phyloP scores from a whole-genome alignment of 257 asterid genomes.

The Petunia secreta region DNA sequence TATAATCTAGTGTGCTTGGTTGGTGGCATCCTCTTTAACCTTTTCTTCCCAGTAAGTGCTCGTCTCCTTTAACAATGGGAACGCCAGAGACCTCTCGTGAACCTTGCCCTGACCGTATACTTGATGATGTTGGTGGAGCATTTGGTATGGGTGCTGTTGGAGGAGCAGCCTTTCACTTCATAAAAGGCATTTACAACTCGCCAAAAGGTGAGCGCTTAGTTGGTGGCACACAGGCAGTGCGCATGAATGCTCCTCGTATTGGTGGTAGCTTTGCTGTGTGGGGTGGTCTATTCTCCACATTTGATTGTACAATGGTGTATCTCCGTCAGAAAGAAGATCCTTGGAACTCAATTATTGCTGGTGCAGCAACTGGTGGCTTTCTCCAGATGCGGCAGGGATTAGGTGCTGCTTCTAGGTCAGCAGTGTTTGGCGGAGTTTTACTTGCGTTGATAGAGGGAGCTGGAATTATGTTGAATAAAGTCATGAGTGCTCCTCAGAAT shows the following conservation, averaged over 20 bases:
- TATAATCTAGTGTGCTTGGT: not conserved
- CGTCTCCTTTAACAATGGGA: conserved; percentile 48
- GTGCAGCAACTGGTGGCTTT: conserved; percentile 96
- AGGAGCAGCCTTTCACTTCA: conserved; percentile 82
- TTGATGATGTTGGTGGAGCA: conserved; percentile 86
- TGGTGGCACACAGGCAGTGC: conserved; percentile 85
- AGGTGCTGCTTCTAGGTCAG: conserved; percentile 74
- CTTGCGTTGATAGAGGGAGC: conserved; percentile 94
- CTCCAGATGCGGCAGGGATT: conserved; percentile 86
- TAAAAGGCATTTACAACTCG: conserved; percentile 75
- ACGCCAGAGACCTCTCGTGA: conserved; percentile 89
- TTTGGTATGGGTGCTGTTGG: conserved; percentile 93
- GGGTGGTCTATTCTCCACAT: conserved; percentile 93
- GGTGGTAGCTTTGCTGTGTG: conserved; percentile 99
- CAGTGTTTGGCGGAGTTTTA: conserved; percentile 70
- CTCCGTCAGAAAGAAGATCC: conserved; percentile 91
- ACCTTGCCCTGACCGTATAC: conserved; percentile 96
- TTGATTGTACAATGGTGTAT: conserved; percentile 88
- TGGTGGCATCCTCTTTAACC: not conserved
- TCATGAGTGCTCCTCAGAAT: conserved; percentile 56
- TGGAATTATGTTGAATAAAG: conserved; percentile 75
- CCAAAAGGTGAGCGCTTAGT: conserved; percentile 83
- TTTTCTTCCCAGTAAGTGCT: not conserved
- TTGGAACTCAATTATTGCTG: conserved; percentile 87
- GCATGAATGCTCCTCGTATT: conserved; percentile 95